Base-by-base conservation (phyloP, 177 flowering plant genomes). In the Vitis hybrid region DNA sequence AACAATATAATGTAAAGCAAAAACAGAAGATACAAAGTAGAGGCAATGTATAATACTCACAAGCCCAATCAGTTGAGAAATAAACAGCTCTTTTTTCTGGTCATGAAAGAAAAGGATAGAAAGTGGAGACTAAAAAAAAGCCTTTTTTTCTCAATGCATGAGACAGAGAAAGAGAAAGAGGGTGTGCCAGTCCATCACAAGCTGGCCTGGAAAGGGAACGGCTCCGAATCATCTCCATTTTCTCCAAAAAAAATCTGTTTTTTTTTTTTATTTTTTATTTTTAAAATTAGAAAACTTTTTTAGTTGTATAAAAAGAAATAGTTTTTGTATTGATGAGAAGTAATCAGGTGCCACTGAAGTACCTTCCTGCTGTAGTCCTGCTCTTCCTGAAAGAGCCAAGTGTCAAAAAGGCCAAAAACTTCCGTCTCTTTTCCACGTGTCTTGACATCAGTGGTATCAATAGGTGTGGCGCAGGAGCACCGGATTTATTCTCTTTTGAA, bases 161-260 rank as follows among this genome's bases (percentile, higher is more conserved):
- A 60, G 73, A 66, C 61, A 63, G 71, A 69, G 59, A 11, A 57
- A 66, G 67, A 28, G n/a, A 66, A 31, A 11, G 63, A 15, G 38
- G 11, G 20, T 19, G 19, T 65, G 80, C 73, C 76, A 73, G 80
- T 65, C 64, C 59, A 69, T 22, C 64, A 56, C 80, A 69, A 77
- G 80, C 80, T 77, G 80, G 76, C 79, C 50, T 44, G 62, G 31
- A 64, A 53, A 59, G 70, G 58, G 17, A 14, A 17, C 20, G 17
- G 8, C n/a, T 17, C 8, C 7, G 18, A 2, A 12, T 6, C 58
- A 11, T 55, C 9, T 55, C 58, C 3, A 55, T 14, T 4, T 8
- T 55, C 18, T 55, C 15, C 3, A 55, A 14, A 3, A 13, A 12
- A 14, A 2, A 4, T 55, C 17, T 15, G 6, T 14, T 5, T 13